phyloP scores from a whole-genome alignment of 768 basidiomycete genomes.

The Suillus paluster region DNA sequence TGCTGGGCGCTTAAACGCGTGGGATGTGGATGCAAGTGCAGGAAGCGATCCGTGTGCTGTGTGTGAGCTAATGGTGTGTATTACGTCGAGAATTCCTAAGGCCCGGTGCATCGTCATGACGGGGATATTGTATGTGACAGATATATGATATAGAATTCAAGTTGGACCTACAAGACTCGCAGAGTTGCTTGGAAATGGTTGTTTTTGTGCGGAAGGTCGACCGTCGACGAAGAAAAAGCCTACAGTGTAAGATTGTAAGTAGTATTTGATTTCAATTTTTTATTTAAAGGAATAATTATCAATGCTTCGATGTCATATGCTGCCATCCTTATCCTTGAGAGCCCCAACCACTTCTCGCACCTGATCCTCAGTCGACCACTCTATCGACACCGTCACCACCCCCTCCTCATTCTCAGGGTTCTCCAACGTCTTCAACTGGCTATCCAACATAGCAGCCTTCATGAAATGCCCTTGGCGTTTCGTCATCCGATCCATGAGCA shows the following conservation, averaged over 20 bases:
- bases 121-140: too few species aligned
- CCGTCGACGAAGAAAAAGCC: too few species aligned
- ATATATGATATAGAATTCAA: too few species aligned
- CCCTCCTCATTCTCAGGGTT: constrained; percentile 68
- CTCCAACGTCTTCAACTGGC: constrained; percentile 76
- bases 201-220: not conserved
- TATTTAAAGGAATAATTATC: not conserved
- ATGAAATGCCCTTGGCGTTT: constrained; percentile 78
- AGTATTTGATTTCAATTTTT: not conserved
- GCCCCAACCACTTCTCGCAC: constrained; percentile 41
- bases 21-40: constrained; percentile 25
- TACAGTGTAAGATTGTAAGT: not conserved
- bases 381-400: constrained; percentile 64
- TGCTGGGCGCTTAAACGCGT: constrained; percentile 24
- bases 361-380: constrained; percentile 60
- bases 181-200: not conserved
- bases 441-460: constrained; percentile 81
- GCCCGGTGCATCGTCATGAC: too few species aligned
- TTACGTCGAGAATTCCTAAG: not conserved
- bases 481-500: constrained; percentile 67
- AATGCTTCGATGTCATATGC: not conserved
- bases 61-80: not conserved
- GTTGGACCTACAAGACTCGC: too few species aligned
- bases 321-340: not conserved
- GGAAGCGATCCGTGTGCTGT: constrained; percentile 17